Base-by-base conservation (phyloP, 768 basidiomycete species). In the Tulasnella sp. region DNA sequence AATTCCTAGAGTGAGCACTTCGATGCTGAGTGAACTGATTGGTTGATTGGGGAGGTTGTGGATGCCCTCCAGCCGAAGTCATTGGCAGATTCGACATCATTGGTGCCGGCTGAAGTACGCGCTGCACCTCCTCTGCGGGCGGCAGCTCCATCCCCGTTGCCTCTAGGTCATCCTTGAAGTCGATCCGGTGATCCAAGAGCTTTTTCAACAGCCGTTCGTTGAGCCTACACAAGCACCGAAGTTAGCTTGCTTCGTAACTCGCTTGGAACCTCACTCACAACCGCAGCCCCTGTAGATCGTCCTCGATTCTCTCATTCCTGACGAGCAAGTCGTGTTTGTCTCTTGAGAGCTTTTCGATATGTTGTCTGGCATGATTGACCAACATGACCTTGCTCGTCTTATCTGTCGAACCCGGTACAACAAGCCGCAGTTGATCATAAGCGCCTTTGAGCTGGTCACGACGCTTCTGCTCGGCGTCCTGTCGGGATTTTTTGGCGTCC, bases 401-500 rank as follows among this genome's bases (percentile, higher is more conserved):
- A 10, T 62, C 62, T 21, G 31, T 60, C 10, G 62, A 38, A 17
- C 45, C 46, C 5, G 62, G 62, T 9, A 62, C 31, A 2, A 53
- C 59, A 5, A 19, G 29, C 17, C 59, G 62, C 31, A 62, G 30
- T 21, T 49, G 38, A 41, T 62, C 60, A 19, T 62, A 62, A 19
- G 60, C 49, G 22, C 24, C 51, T 43, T 58, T 51, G 19, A 62
- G 49, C 31, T 62, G 61, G 42, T 62, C 62, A 24, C 62, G 63
- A 15, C 62, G 60, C 21, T 51, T 61, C 52, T 62, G 62, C 42
- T 62, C 62, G 21, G 62, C 62, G 53, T 62, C 59, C 45, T 62
- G 60, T 22, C 62, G 62, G 12, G 63, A 58, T 41, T 53, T 50
- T 21, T 58, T 63, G 12, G 62, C 62, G 11, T 62, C 62, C 38